Evolutionary conservation across 2,329 filamentous ascomycete species (phyloP), one percentile per base, ranked within the genome.

Genomic region (Venturia nashicola): DNA sequence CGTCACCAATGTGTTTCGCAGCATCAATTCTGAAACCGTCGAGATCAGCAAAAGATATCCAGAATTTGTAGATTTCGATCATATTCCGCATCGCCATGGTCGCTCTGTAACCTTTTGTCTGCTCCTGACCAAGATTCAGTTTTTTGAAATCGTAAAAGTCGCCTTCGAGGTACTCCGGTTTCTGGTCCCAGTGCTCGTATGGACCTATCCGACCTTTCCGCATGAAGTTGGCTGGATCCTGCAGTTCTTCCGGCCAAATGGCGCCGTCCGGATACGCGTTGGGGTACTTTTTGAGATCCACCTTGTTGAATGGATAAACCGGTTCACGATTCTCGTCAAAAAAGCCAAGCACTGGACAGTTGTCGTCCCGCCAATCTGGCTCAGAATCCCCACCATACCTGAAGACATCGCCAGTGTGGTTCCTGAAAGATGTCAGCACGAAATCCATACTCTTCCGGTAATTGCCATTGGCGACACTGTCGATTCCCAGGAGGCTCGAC

Each of bases 71-170:
- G 9, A 66, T 66, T 46, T 67, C 61, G 42, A 61, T 64, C 36
- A 70, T 64, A 3, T 66, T 64, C 18, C 62, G 27, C n/a, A 70
- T 63, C 3, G 67, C 65, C 7, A 46, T 20, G 20, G 64, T 68
- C 14, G 69, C 60, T 3, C 12, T 55, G 57, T 69, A 70, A 3
- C 34, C 32, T 27, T 68, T 64, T 16, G 64, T 43, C 8, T 27
- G 20, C 43, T 64, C 61, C n/a, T 61, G 11, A 2, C 69, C 68
- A 5, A 70, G 60, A 27, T 67, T 63, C 51, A 70, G 64, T 59
- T 70, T 68, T 43, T 70, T 70, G 20, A 69, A 65, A 18, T 64
- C 59, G 39, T 66, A 63, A 61, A 70, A 70, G 62, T 70, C 69
- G 59, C 68, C 68, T 12, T 67, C 63, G 23, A 69, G 60, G 57